These are phyloP conservation scores for Volutella citrinella DNA, from an alignment of 2,329 filamentous ascomycete species.

Conservation along the genomic window DNA sequence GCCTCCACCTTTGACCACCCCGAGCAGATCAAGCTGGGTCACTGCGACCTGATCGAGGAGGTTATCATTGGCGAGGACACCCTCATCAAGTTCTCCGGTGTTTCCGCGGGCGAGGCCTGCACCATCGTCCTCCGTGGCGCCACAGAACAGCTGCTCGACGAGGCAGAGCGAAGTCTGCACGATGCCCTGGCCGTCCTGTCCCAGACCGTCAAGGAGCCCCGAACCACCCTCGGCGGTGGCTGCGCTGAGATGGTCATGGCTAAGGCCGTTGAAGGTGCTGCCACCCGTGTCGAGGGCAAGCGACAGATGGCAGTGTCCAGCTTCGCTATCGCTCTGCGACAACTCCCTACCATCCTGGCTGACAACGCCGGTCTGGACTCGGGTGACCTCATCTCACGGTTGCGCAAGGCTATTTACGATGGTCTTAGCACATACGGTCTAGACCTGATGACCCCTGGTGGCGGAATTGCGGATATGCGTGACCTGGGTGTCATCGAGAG, in stretches of 20 bases:
- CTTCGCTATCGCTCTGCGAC: slow-evolving; percentile 84
- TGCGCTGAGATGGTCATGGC: slow-evolving; percentile 99
- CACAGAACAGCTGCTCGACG: slow-evolving; percentile 93
- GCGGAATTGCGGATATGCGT: slow-evolving; percentile 92
- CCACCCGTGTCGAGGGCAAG: slow-evolving; percentile 94
- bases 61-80: slow-evolving; percentile 98
- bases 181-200: slow-evolving; percentile 95
- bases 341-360: slow-evolving; percentile 92
- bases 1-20: slow-evolving; percentile 97
- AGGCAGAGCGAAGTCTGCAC: slow-evolving; percentile 93
- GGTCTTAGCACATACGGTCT: slow-evolving; percentile 90
- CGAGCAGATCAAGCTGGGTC: slow-evolving; percentile 91
- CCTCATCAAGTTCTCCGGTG: slow-evolving; percentile 94
- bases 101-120: slow-evolving; percentile 89
- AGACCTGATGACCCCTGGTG: slow-evolving; percentile 84
- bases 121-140: slow-evolving; percentile 95
- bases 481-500: slow-evolving; percentile 94
- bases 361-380: slow-evolving; percentile 97
- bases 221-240: slow-evolving; percentile 90
- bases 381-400: slow-evolving; percentile 84
- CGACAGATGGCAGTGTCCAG: slow-evolving; percentile 89
- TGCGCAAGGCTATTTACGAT: slow-evolving; percentile 92
- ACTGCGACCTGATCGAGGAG: slow-evolving; percentile 95
- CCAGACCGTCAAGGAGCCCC: slow-evolving; percentile 91
- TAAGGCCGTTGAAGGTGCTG: slow-evolving; percentile 91